phyloP scores from a whole-genome alignment of 169 alveolate genomes.

The Ichthyophthirius multifiliis region DNA sequence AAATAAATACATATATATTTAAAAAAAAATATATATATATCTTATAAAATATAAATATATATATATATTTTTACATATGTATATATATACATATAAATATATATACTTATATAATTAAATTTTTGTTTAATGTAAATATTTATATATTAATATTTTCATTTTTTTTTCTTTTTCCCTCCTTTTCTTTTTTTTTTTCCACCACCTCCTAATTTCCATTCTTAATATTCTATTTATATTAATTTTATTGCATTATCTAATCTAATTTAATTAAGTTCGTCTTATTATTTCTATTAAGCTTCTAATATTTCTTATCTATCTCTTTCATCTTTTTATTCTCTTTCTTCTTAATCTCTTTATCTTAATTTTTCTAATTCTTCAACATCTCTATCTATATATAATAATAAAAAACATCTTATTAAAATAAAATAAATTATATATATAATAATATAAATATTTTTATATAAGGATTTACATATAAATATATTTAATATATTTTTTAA shows the following conservation, averaged over 20 bases:
- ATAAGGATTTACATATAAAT: too few species aligned
- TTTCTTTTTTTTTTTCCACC: constrained; percentile 41
- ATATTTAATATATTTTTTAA: too few species aligned
- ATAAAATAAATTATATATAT: not conserved
- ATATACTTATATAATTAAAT: too few species aligned
- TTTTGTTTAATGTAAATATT: too few species aligned
- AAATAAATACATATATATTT: too few species aligned
- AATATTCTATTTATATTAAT: constrained; percentile 31
- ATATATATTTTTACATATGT: too few species aligned
- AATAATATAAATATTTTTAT: not conserved
- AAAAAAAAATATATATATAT: too few species aligned
- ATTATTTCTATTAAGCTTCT: constrained; percentile 16
- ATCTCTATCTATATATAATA: not conserved
- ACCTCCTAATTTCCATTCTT: constrained; percentile 41
- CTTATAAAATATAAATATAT: too few species aligned
- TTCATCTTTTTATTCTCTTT: constrained; percentile 18
- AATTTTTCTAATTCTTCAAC: constrained; percentile 25
- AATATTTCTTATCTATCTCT: constrained; percentile 29
- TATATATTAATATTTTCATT: too few species aligned
- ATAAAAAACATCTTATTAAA: not conserved
- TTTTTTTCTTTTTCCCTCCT: constrained; percentile 15
- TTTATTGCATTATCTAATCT: constrained; percentile 41
- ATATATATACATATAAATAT: too few species aligned
- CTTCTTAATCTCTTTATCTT: constrained; percentile 23
- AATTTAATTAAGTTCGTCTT: constrained; percentile 18